Evolutionary conservation across 768 basidiomycete genomes (phyloP).

Genomic region (Brasilioporus rufonigricans): DNA sequence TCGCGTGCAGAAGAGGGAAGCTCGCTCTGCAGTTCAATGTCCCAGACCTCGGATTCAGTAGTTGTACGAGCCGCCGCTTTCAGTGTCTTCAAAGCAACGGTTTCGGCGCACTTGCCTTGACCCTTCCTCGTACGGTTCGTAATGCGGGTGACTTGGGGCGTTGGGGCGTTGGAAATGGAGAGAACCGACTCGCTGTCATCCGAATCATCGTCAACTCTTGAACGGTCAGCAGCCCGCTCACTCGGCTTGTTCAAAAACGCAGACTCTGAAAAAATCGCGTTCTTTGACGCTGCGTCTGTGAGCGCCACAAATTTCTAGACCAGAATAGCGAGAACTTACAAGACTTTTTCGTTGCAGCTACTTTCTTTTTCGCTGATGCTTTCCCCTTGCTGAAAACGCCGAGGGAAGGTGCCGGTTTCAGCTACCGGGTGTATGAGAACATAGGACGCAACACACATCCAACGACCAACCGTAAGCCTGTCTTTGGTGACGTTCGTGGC

Average conservation of each 20-base stretch:
- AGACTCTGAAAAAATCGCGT: constrained; percentile 44
- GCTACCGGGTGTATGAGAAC: constrained; percentile 17
- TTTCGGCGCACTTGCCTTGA: background rate
- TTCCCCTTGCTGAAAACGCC: constrained; percentile 40
- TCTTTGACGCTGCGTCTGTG: constrained; percentile 12
- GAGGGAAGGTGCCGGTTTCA: constrained; percentile 28
- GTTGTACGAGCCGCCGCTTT: background rate
- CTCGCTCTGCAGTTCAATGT: constrained; percentile 45
- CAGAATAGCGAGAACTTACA: constrained; percentile 11
- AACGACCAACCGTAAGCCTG: constrained; percentile 33
- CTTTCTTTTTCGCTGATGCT: constrained; percentile 30
- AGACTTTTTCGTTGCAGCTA: constrained; percentile 5
- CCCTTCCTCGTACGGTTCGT: constrained; percentile 2
- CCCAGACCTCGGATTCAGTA: constrained; percentile 50
- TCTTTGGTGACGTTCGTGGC: constrained; percentile 37
- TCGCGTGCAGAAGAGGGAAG: constrained; percentile 21
- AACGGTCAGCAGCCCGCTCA: constrained; percentile 6
- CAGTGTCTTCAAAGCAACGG: background rate
- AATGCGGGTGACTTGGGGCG: constrained; percentile 4
- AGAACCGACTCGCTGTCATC: constrained; percentile 14
- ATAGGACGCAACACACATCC: background rate
- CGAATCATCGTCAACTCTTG: constrained; percentile 3
- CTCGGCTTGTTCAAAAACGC: constrained; percentile 40
- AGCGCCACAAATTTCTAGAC: background rate
- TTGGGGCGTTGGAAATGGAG: constrained; percentile 18